Conservation (phyloP, 1,284 basidiomycete species). For the Fistulinella cinereoalba region DNA sequence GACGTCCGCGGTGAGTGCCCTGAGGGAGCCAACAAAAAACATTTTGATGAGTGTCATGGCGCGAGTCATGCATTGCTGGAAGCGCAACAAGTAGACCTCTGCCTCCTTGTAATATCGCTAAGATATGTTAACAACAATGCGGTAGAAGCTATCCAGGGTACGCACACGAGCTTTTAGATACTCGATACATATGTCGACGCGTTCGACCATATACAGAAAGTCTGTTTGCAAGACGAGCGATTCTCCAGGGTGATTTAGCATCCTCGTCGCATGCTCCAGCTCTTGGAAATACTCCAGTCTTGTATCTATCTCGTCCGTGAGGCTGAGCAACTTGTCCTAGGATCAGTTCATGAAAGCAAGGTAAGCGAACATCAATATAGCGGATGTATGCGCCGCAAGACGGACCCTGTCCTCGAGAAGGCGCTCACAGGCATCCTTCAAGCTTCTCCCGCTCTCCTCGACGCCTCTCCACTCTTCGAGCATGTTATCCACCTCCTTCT, state of each 20-base stretch:
- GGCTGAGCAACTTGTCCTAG: constrained; percentile 71
- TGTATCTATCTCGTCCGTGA: constrained; percentile 74
- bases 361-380: no score
- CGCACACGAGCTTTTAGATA: constrained; percentile 84
- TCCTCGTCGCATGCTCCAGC: constrained; percentile 83
- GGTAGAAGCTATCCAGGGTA: not conserved
- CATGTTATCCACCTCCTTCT: constrained; percentile 76
- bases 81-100: constrained; percentile 87
- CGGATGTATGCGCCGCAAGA: constrained; percentile 4
- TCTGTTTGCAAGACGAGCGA: constrained; percentile 84
- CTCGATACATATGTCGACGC: constrained; percentile 88
- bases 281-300: constrained; percentile 90
- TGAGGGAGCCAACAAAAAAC: constrained; percentile 83
- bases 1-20: constrained; percentile 72
- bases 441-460: constrained; percentile 81
- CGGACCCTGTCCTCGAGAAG: constrained; percentile 81
- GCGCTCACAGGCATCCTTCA: constrained; percentile 88
- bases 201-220: constrained; percentile 91
- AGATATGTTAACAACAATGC: constrained; percentile 4
- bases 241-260: constrained; percentile 90
- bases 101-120: constrained; percentile 89
- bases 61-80: constrained; percentile 93
- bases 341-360: no score
- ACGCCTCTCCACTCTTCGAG: constrained; percentile 79
- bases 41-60: constrained; percentile 96